These are phyloP conservation scores for Exsudoporus frostii DNA, from an alignment of 768 basidiomycete genomes.

Conservation along the genomic window DNA sequence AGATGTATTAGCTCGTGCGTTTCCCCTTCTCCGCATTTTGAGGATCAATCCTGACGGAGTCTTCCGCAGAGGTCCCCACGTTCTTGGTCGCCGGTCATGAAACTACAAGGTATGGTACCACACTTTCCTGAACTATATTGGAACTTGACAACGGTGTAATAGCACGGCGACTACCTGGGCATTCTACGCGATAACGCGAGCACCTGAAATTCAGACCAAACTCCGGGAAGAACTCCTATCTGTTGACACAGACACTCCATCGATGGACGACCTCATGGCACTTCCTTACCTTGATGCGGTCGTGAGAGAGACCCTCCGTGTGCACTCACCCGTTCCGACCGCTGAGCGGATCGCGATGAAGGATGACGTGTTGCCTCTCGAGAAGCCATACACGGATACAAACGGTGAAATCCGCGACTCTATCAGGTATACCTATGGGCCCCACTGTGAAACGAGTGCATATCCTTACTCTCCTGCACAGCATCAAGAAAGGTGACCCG, in stretches of 20 bases:
- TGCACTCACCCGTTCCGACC: slow-evolving; percentile 44
- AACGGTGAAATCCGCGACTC: slow-evolving; percentile 38
- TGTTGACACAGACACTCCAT: slow-evolving; percentile 52
- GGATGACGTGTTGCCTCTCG: slow-evolving; percentile 53
- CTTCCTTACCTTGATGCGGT: slow-evolving; percentile 68
- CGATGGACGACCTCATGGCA: slow-evolving; percentile 65
- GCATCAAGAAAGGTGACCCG: slow-evolving; percentile 43
- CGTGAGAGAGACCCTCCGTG: slow-evolving; percentile 56
- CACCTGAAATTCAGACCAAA: slow-evolving; percentile 48
- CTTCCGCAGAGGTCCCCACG: slow-evolving; percentile 51
- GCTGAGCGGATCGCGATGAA: slow-evolving; percentile 44
- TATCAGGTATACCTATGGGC: slow-evolving; percentile 33
- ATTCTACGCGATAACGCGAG: slow-evolving; percentile 50
- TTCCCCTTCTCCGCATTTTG: not conserved
- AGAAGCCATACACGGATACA: slow-evolving; percentile 41
- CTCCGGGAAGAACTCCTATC: slow-evolving; percentile 56
- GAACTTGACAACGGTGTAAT: not conserved
- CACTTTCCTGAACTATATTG: not conserved
- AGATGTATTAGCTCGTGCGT: slow-evolving; percentile 58
- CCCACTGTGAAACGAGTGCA: not conserved
- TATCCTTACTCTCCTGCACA: slow-evolving; percentile 4
- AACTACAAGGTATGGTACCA: slow-evolving; percentile 43
- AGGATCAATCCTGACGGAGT: not conserved
- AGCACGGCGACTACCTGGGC: slow-evolving; percentile 53
- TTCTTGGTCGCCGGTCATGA: slow-evolving; percentile 60